Percentiles rank a stretch among this genome's conserved stretches.
These are phyloP conservation scores for Mimosa pudica DNA, from an alignment of 306 rosid genomes.

Conservation along the genomic window DNA sequence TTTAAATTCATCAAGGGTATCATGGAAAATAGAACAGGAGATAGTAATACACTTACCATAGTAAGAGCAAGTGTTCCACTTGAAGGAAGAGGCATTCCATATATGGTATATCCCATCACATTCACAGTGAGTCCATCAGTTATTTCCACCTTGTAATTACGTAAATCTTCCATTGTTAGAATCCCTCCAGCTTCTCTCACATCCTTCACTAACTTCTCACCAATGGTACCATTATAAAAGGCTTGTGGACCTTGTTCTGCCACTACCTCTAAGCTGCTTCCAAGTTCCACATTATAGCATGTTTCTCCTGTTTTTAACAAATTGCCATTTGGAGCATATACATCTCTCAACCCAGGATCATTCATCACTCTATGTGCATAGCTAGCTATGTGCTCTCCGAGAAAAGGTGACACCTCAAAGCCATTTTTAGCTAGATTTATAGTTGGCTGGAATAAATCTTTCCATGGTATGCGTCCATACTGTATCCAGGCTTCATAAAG, in stretches of 20 bases:
- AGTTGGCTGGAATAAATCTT: slow-evolving; percentile 71
- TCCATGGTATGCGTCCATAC: slow-evolving; percentile 82
- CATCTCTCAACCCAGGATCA: slow-evolving; percentile 67
- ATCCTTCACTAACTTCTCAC: slow-evolving; percentile 78
- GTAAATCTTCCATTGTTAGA: slow-evolving; percentile 83
- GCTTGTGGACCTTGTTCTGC: slow-evolving; percentile 79
- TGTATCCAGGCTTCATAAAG: slow-evolving; percentile 83
- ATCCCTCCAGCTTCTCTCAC: slow-evolving; percentile 81
- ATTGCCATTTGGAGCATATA: slow-evolving; percentile 73
- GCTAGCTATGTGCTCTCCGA: slow-evolving; percentile 35
- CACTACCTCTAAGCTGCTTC: slow-evolving; percentile 59
- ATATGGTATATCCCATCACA: slow-evolving; percentile 66
- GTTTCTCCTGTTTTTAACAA: slow-evolving; percentile 61
- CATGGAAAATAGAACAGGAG: slow-evolving; percentile 16
- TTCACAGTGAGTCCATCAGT: slow-evolving; percentile 60
- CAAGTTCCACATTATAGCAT: slow-evolving; percentile 74
- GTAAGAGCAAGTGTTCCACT: slow-evolving; percentile 85
- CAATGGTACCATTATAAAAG: slow-evolving; percentile 79
- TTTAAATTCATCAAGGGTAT: slow-evolving; percentile 1
- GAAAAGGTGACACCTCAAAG: slow-evolving; percentile 56
- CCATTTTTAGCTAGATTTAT: slow-evolving; percentile 76
- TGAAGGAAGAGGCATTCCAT: slow-evolving; percentile 98
- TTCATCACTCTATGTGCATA: slow-evolving; percentile 42
- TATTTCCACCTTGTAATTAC: slow-evolving; percentile 65
- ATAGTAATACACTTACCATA: slow-evolving; percentile 51